A percentile compares a stretch with the other conserved stretches of the same genome.
Evolutionary conservation across 139 green algal species (phyloP).

Genomic region (Spirogloea muscicola): DNA sequence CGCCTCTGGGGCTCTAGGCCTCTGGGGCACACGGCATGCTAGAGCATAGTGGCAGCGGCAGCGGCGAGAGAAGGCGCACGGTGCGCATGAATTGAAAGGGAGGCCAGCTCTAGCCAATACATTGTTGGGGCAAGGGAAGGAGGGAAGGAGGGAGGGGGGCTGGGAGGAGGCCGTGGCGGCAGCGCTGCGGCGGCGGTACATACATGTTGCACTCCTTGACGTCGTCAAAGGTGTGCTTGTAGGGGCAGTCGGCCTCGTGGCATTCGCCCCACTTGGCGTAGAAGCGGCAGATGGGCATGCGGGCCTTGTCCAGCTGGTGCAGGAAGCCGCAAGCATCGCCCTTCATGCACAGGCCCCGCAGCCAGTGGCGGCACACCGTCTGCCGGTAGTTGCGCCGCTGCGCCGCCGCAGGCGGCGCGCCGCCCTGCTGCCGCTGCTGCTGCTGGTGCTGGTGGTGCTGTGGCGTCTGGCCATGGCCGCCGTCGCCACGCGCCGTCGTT

Average conservation of each 20-base stretch:
- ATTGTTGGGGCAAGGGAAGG: too few species aligned
- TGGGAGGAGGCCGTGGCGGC: too few species aligned
- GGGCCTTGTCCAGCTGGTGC: constrained; percentile 80
- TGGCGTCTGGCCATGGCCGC: too few species aligned
- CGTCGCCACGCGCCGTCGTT: too few species aligned
- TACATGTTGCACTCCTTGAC: constrained; percentile 98
- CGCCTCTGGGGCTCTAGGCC: too few species aligned
- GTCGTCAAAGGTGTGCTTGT: constrained; percentile 89
- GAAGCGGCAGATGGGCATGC: constrained; percentile 82
- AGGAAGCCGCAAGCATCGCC: constrained; percentile 92
- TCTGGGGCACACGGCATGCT: too few species aligned
- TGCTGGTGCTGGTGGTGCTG: constrained; percentile 1
- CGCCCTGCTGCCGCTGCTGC: background rate
- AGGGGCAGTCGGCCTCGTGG: constrained; percentile 85
- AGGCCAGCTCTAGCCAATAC: too few species aligned
- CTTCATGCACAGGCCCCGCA: constrained; percentile 94
- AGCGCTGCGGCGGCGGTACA: constrained; percentile 17
- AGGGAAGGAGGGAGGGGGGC: too few species aligned
- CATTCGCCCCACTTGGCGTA: constrained; percentile 79
- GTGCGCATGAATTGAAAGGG: too few species aligned
- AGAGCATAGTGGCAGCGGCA: too few species aligned
- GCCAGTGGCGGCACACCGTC: constrained; percentile 97
- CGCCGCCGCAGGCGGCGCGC: background rate
- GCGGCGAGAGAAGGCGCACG: too few species aligned
- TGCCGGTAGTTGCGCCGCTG: constrained; percentile 53